Base-by-base conservation (phyloP, 768 basidiomycete species). In the Myochromella boudieri region DNA sequence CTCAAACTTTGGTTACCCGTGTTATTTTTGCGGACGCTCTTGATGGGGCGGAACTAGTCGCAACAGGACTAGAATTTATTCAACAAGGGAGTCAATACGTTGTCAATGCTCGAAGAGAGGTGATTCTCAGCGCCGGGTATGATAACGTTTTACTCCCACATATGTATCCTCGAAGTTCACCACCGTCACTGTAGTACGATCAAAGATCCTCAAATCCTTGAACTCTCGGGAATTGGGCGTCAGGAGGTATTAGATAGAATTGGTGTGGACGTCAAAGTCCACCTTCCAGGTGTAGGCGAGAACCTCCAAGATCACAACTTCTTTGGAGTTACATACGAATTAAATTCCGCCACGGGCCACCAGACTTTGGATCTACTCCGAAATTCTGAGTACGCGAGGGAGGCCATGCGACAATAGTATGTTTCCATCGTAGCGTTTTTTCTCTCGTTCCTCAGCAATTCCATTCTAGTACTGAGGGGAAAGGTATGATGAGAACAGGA, bases 51-150 rank as follows among this genome's bases (percentile, higher is more conserved):
- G 49, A 59, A 5, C 52, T 77, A 21, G 55, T 59, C 25, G 80
- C 79, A 0, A 69, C 65, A 3, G 76, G 76, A 5, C 72, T 82
- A 10, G 71, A 71, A 43, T 82, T 80, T 58, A 54, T 67, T 15
- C 37, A 63, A 32, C 54, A 54, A 3, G 65, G 52, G 17, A 48
- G 51, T 11, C 55, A 37, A 4, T 67, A 70, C 47, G 48, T 60
- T 3, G 73, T 73, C 24, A 59, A 65, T 22, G 76, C 74, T 10
- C 60, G 56, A 37, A 72, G 71, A 43, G 81, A 83, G 59, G 78
- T 82, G 24, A 71, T 82, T 39, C 60, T 82, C 2, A 67, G 62
- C 37, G 67, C 71, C 4, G 75, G 73, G 70, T 71, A 54, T 22
- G 48, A 10, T 3, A 33, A 6, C 22, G 27, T 37, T 26, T 22